Conservation (phyloP, 257 asterid species). For the Parsonsia alboflavescens region DNA sequence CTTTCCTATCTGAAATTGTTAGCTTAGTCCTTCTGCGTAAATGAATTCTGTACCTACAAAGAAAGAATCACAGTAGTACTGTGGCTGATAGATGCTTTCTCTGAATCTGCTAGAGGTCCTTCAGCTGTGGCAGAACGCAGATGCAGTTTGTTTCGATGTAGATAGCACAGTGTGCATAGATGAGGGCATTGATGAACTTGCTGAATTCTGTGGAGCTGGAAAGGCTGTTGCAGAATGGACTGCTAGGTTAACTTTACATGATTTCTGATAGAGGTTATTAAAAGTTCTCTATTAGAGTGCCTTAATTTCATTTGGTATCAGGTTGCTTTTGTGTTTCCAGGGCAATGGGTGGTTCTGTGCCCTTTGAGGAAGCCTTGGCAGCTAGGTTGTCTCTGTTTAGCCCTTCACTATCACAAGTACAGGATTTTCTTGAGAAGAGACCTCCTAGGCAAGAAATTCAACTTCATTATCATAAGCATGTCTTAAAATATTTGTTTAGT, state of each 20-base stretch:
- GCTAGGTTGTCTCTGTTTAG: constrained; percentile 75
- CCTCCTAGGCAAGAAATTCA: constrained; percentile 64
- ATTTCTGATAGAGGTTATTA: neutral
- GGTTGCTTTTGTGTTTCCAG: constrained; percentile 26
- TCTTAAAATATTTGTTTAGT: neutral
- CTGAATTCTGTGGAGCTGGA: constrained; percentile 96
- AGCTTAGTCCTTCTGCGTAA: neutral
- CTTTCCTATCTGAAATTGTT: neutral
- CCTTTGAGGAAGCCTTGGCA: constrained; percentile 93
- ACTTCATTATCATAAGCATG: constrained; percentile 5
- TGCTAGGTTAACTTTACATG: constrained; percentile 45
- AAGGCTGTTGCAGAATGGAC: constrained; percentile 97
- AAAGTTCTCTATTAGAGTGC: neutral
- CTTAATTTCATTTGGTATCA: neutral
- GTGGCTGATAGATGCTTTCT: constrained; percentile 25
- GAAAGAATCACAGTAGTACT: neutral
- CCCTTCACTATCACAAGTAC: constrained; percentile 72
- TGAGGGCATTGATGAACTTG: constrained; percentile 98
- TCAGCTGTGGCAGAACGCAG: constrained; percentile 59
- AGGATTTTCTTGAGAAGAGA: constrained; percentile 64
- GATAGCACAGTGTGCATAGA: constrained; percentile 95
- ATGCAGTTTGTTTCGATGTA: constrained; percentile 93
- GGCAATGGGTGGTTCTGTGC: constrained; percentile 96
- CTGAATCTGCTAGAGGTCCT: constrained; percentile 60
- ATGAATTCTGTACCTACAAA: neutral